Conservation (phyloP, 208 protist species). For the Plasmodiophora brassicae region DNA sequence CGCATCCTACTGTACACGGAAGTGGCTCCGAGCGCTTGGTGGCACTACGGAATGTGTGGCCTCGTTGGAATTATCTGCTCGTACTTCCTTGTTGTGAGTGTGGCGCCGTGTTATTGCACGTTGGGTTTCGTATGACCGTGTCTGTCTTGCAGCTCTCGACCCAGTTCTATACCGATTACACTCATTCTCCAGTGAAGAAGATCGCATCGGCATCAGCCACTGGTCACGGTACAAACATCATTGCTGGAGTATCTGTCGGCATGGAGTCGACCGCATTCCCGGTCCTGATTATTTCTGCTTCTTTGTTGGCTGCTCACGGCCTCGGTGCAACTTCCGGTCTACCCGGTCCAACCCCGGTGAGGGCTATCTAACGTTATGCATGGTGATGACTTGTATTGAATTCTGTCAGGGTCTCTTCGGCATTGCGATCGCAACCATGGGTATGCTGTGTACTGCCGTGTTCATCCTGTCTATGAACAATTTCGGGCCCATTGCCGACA, state of each 20-base stretch:
- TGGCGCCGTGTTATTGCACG: neutral
- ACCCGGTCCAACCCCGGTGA: neutral
- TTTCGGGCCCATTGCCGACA: constrained; percentile 72
- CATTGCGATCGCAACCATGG: constrained; percentile 83
- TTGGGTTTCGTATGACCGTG: neutral
- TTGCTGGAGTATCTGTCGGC: constrained; percentile 82
- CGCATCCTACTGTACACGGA: constrained; percentile 44
- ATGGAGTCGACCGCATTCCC: constrained; percentile 81
- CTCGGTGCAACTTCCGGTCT: constrained; percentile 52
- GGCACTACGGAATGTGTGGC: constrained; percentile 51
- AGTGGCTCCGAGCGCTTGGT: constrained; percentile 47
- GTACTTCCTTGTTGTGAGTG: constrained; percentile 45
- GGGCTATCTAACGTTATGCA: neutral
- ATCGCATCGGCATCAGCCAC: constrained; percentile 49
- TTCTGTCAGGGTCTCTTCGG: constrained; percentile 69
- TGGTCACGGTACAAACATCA: constrained; percentile 65
- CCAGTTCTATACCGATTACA: constrained; percentile 61
- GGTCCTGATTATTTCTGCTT: constrained; percentile 72
- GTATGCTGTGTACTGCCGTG: constrained; percentile 80
- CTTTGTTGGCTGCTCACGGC: constrained; percentile 62
- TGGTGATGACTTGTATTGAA: neutral
- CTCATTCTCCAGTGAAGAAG: constrained; percentile 50
- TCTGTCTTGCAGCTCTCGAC: constrained; percentile 47
- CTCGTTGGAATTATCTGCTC: constrained; percentile 48
- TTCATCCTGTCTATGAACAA: constrained; percentile 72